Conservation (phyloP, 23 red algal genomes). For the Gracilaria gracilis region DNA sequence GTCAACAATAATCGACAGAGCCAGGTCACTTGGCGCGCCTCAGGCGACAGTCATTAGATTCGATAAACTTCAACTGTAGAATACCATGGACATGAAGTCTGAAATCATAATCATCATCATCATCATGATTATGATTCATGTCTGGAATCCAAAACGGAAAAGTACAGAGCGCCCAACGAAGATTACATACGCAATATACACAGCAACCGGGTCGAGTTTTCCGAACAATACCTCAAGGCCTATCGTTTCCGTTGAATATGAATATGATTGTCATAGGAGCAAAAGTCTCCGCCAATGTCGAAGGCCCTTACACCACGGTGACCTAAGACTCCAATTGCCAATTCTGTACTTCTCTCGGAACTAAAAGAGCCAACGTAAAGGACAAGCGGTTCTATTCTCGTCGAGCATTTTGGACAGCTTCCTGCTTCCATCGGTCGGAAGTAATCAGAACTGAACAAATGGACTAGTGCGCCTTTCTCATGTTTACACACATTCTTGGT, state of each 20-base stretch:
- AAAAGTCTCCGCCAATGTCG: constrained; percentile 3
- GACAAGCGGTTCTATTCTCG: constrained; percentile 25
- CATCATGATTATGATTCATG: too few species aligned
- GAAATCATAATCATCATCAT: too few species aligned
- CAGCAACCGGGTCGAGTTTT: too few species aligned
- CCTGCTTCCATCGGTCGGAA: constrained; percentile 40
- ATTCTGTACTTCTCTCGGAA: constrained; percentile 9
- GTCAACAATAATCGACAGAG: too few species aligned
- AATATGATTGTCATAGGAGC: background rate
- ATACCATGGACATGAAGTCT: too few species aligned
- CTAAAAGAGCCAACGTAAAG: constrained; percentile 40
- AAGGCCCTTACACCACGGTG: constrained; percentile 7
- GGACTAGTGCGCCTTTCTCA: background rate
- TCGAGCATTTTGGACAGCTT: constrained; percentile 29
- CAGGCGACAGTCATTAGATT: too few species aligned
- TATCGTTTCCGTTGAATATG: background rate
- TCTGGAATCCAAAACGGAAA: too few species aligned
- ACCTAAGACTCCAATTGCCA: background rate
- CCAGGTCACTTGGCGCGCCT: too few species aligned
- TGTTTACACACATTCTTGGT: constrained; percentile 11
- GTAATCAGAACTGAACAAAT: constrained; percentile 16
- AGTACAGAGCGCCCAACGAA: too few species aligned
- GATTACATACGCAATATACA: too few species aligned
- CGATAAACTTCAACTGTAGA: too few species aligned
- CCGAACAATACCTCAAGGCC: too few species aligned